phyloP scores from a whole-genome alignment of 345 rosid species.

The Moringa oleifera region DNA sequence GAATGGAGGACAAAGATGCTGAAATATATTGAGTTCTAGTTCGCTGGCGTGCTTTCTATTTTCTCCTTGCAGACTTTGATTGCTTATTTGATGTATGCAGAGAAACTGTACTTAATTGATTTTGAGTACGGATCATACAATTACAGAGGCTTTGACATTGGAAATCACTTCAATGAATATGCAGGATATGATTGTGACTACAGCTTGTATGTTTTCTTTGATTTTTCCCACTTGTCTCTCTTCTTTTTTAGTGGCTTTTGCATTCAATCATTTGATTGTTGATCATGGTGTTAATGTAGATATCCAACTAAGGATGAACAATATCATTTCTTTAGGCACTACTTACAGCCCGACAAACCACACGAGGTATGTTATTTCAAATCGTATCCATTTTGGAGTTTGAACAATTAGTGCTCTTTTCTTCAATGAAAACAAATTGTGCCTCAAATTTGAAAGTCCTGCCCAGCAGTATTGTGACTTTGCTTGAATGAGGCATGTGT shows the following conservation, averaged over 20 bases:
- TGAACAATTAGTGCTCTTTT: neutral
- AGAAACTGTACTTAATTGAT: slow-evolving; percentile 82
- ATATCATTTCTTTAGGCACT: slow-evolving; percentile 79
- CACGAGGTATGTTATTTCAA: slow-evolving; percentile 39
- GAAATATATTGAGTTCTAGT: neutral
- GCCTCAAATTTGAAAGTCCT: too few relatives aligned
- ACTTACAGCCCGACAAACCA: slow-evolving; percentile 67
- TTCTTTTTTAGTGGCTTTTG: slow-evolving; percentile 6
- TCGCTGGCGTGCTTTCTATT: neutral
- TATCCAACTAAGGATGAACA: slow-evolving; percentile 82
- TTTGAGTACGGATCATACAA: slow-evolving; percentile 94
- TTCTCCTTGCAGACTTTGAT: slow-evolving; percentile 13
- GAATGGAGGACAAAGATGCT: neutral
- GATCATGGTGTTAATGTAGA: slow-evolving; percentile 34
- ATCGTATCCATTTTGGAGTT: slow-evolving; percentile 4
- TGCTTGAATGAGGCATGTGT: neutral
- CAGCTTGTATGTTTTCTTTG: slow-evolving; percentile 50
- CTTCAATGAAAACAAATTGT: neutral
- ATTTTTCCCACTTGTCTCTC: slow-evolving; percentile 6
- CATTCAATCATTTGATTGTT: slow-evolving; percentile 12
- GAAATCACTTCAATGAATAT: slow-evolving; percentile 93
- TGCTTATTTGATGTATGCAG: slow-evolving; percentile 34
- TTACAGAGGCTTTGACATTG: slow-evolving; percentile 90
- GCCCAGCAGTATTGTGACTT: neutral
- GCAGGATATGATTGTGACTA: slow-evolving; percentile 96